Base-by-base conservation (phyloP, 495 filamentous ascomycete genomes). In the Neurospora sp. region DNA sequence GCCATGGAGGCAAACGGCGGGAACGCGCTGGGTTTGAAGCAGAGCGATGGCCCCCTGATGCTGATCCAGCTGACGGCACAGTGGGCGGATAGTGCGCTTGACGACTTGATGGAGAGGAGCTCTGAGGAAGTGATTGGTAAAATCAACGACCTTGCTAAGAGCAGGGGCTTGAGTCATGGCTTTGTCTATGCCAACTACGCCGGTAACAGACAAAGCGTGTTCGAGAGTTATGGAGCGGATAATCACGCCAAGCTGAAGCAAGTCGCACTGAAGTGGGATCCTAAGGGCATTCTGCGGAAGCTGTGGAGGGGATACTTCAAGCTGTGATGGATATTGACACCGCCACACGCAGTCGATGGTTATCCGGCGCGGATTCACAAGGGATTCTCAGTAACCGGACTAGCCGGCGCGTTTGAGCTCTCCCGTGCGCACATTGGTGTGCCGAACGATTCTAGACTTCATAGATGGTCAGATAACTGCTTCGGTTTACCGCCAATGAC, bases 161-260 rank as follows among this genome's bases (percentile, higher is more conserved):
- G 73, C 18, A 74, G 83, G 62, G 82, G 82, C 0, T 20, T 88
- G 35, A 78, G 82, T 46, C 78, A 89, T 71, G 81, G 85, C 41
- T 93, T 87, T 71, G 77, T 91, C 38, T 91, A 91, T 75, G 83
- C 88, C 75, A 88, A 87, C 35, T 86, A 86, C 38, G 86, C 86
- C 7, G 76, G 78, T 12, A 73, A 77, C 8, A 75, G 74, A 9
- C 86, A 88, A 76, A 70, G 82, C 23, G 82, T 87, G n/a, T 80
- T 86, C 40, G 60, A 72, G 5, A 76, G 84, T 20, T 88, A 87
- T 76, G 86, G 86, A 0, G 16, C 72, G 37, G 77, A 70, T 12
- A 87, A 84, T 49, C 37, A 78, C 42, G 74, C 73, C 2, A 78
- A 73, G 39, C 75, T 88, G 18, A 79, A 75, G 75, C 42, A 27